phyloP scores from a whole-genome alignment of 2,329 filamentous ascomycete genomes.

The Fusarium subglutinans region DNA sequence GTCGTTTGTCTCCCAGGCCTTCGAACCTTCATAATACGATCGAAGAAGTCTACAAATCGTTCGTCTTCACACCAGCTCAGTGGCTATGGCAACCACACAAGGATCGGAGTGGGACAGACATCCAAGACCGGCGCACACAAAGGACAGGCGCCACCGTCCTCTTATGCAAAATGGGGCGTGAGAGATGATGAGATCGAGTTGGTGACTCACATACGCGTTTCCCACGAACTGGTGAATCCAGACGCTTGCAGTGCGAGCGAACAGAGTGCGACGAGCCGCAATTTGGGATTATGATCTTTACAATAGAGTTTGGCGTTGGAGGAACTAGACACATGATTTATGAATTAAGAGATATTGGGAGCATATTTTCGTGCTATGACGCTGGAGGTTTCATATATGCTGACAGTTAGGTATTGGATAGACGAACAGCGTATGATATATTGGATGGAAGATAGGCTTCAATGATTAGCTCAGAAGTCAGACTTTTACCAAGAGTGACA shows the following conservation, averaged over 20 bases:
- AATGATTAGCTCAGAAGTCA: too few species aligned
- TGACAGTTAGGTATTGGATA: neutral
- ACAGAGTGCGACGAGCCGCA: neutral
- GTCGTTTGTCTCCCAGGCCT: conserved; percentile 8
- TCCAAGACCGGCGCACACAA: neutral
- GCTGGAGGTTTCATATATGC: rapidly evolving
- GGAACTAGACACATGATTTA: neutral
- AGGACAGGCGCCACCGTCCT: neutral
- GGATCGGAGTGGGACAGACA: neutral
- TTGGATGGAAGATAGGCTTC: neutral
- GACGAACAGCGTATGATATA: neutral
- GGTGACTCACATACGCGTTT: conserved; percentile 7
- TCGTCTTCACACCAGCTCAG: neutral
- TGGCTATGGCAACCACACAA: neutral
- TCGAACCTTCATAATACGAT: conserved; percentile 3
- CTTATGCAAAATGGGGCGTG: conserved; percentile 9
- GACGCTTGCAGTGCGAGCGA: neutral
- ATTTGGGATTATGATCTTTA: neutral
- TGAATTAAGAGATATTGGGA: neutral
- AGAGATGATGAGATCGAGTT: conserved; percentile 14
- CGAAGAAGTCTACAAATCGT: neutral
- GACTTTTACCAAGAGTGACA: too few species aligned
- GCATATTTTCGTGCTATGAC: neutral
- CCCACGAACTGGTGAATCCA: neutral
- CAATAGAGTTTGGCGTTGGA: neutral